These are phyloP conservation scores for Cordyceps pruinosa DNA, from an alignment of 2,329 filamentous ascomycete genomes.

Conservation along the genomic window DNA sequence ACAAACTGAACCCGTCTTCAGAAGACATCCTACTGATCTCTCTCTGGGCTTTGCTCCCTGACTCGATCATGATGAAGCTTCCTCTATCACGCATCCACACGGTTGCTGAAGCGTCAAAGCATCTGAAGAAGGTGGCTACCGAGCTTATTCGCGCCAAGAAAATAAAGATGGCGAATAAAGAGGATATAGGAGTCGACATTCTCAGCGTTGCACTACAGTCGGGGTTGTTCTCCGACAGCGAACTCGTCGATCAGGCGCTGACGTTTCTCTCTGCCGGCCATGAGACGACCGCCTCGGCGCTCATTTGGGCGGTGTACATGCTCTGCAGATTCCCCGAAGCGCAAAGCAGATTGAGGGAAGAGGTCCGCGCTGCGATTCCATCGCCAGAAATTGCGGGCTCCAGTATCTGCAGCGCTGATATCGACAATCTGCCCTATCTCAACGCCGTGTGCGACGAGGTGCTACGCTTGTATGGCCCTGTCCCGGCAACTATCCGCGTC, in stretches of 20 bases:
- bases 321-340: not conserved
- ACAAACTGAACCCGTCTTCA: slow-evolving; percentile 17
- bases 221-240: not conserved
- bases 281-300: not conserved
- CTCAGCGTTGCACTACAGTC: not conserved
- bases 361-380: not conserved
- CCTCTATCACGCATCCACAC: not conserved
- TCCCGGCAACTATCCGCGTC: slow-evolving; percentile 24
- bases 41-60: slow-evolving; percentile 9
- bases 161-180: slow-evolving; percentile 13
- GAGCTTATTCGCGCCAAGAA: not conserved
- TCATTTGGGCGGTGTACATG: slow-evolving; percentile 1
- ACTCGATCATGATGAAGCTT: not conserved
- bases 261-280: slow-evolving; percentile 4
- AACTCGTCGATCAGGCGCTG: slow-evolving; percentile 3
- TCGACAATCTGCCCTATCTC: slow-evolving; percentile 32
- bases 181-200: slow-evolving; percentile 18
- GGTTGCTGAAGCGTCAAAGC: not conserved
- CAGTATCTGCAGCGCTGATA: not conserved
- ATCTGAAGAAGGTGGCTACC: not conserved
- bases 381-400: not conserved
- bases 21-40: slow-evolving; percentile 6
- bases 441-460: slow-evolving; percentile 56
- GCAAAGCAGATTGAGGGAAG: not conserved
- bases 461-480: slow-evolving; percentile 33